These are phyloP conservation scores for Geum urbanum DNA, from an alignment of 306 rosid species.

Conservation along the genomic window DNA sequence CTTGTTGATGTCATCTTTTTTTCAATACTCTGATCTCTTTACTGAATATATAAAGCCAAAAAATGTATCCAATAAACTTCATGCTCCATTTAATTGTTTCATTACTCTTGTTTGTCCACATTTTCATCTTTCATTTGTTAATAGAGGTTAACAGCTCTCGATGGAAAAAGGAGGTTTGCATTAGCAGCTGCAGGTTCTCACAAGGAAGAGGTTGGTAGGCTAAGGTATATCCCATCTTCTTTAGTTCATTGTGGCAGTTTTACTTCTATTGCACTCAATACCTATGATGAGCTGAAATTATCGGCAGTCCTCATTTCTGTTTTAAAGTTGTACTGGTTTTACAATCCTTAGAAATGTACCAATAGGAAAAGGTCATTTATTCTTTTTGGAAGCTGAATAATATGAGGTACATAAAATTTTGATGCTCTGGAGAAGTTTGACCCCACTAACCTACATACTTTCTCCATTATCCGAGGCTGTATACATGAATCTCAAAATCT, in stretches of 20 bases:
- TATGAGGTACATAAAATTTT: neutral
- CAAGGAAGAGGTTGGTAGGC: slow-evolving; percentile 90
- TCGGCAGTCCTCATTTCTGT: neutral
- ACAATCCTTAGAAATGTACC: neutral
- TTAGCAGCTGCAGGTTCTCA: slow-evolving; percentile 92
- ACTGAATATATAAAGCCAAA: neutral
- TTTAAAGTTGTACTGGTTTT: neutral
- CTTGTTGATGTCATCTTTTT: neutral
- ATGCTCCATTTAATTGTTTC: slow-evolving; percentile 1
- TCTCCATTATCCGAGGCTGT: neutral
- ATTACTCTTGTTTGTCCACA: neutral
- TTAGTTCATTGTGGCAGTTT: slow-evolving; percentile 15
- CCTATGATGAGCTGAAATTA: no score
- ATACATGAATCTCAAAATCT: neutral
- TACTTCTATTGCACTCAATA: neutral
- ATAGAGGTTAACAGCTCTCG: slow-evolving; percentile 94
- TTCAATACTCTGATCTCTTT: neutral
- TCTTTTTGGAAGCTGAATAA: neutral
- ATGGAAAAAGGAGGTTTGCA: slow-evolving; percentile 92
- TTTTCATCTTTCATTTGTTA: slow-evolving; percentile 15
- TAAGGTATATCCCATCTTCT: slow-evolving; percentile 52
- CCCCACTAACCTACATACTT: neutral
- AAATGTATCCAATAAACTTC: neutral
- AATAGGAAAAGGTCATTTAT: neutral
- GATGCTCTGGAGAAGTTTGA: neutral